Percentiles rank a stretch among this genome's conserved stretches.
These are phyloP conservation scores for Ascoidea rubescens DNA, from an alignment of 805 yeast species.

Conservation along the genomic window DNA sequence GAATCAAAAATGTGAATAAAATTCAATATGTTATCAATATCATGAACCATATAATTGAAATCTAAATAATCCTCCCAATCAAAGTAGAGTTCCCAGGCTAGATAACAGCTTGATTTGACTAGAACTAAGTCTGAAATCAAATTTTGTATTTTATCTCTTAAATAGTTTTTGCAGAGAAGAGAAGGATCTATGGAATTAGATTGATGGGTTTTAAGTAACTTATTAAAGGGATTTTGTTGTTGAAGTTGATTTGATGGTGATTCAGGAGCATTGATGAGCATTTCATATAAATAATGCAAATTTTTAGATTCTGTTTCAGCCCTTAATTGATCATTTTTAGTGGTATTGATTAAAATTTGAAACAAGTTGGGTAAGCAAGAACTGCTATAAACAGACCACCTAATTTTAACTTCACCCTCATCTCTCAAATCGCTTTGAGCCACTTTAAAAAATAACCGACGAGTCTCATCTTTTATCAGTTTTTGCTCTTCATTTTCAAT, in stretches of 20 bases:
- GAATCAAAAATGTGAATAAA: constrained; percentile 42
- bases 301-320: constrained; percentile 42
- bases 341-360: constrained; percentile 38
- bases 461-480: constrained; percentile 35
- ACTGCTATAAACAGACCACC: constrained; percentile 31
- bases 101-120: constrained; percentile 42
- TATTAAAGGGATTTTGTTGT: too few relatives aligned
- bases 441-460: constrained; percentile 21
- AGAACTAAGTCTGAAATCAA: constrained; percentile 62
- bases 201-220: too few relatives aligned
- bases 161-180: constrained; percentile 18
- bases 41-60: constrained; percentile 28
- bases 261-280: constrained; percentile 38
- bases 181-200: too few relatives aligned
- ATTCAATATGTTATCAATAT: constrained; percentile 28
- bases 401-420: constrained; percentile 21
- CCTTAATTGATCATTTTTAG: constrained; percentile 50
- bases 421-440: constrained; percentile 24
- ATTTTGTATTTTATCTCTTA: constrained; percentile 31
- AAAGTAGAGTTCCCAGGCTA: constrained; percentile 62
- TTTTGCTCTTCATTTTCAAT: constrained; percentile 25
- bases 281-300: constrained; percentile 40
- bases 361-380: constrained; percentile 43
- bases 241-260: constrained; percentile 4
- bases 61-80: constrained; percentile 56